Conservation (phyloP, 1,139 yeast genomes). For the Lodderomyces orthopsilosis region DNA sequence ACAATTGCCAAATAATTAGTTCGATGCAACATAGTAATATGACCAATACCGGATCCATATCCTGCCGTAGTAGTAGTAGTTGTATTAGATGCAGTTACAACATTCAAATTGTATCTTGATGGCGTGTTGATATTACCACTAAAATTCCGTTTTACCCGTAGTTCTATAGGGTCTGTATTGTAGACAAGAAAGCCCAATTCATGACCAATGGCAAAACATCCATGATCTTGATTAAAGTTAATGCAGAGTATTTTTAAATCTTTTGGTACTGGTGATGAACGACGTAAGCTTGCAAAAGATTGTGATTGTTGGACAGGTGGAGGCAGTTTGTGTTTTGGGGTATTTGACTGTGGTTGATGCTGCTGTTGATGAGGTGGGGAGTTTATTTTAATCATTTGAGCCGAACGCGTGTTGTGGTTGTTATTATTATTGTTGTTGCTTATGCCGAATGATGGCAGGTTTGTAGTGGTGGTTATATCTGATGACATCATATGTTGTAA, state of each 20-base stretch:
- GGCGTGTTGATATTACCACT: not conserved
- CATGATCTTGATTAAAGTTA: slow-evolving; percentile 83
- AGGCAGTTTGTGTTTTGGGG: not conserved
- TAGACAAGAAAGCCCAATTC: slow-evolving; percentile 84
- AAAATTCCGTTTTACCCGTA: slow-evolving; percentile 68
- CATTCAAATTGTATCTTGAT: not conserved
- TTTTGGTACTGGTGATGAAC: slow-evolving; percentile 1
- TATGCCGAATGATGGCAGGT: not conserved
- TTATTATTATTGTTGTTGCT: not conserved
- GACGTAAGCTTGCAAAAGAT: not conserved
- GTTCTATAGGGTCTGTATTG: slow-evolving; percentile 82
- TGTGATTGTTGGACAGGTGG: not conserved
- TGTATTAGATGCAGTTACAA: not conserved
- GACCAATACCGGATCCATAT: slow-evolving; percentile 63
- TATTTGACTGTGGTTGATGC: not conserved
- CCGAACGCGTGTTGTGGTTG: not conserved
- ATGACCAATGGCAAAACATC: slow-evolving; percentile 83
- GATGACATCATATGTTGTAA: slow-evolving; percentile 1
- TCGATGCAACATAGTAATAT: slow-evolving; percentile 78
- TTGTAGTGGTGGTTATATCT: not conserved
- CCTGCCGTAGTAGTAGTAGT: not conserved
- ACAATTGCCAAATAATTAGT: slow-evolving; percentile 87
- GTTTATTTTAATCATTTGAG: not conserved
- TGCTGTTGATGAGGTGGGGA: not conserved
- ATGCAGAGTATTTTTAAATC: slow-evolving; percentile 47